Conservation (phyloP, 1,139 yeast species). For the Protomyces lactucae-debilis region DNA sequence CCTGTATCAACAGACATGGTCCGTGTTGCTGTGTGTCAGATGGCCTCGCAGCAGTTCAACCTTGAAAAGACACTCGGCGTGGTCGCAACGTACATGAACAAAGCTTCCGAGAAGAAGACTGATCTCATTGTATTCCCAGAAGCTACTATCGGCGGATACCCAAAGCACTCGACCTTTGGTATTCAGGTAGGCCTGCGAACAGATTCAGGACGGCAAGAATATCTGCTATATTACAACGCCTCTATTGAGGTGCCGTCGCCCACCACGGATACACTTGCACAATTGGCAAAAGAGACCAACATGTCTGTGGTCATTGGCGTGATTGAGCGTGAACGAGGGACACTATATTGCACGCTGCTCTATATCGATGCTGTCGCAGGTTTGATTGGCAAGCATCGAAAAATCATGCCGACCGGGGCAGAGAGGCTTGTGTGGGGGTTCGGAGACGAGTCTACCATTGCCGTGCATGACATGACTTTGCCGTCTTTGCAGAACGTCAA, state of each 20-base stretch:
- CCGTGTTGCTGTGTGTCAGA: slow-evolving; percentile 12
- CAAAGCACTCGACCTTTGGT: slow-evolving; percentile 11
- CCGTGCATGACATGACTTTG: slow-evolving; percentile 5
- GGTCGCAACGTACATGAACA: background rate
- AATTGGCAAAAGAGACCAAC: background rate
- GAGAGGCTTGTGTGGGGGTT: slow-evolving; percentile 17
- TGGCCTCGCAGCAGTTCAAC: background rate
- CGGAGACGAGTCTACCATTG: slow-evolving; percentile 16
- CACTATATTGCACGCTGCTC: slow-evolving; percentile 6
- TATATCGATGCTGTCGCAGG: slow-evolving; percentile 3
- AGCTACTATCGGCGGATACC: slow-evolving; percentile 16
- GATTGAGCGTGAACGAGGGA: slow-evolving; percentile 15
- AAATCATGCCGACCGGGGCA: slow-evolving; percentile 18
- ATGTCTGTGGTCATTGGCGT: slow-evolving; percentile 11
- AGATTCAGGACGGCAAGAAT: slow-evolving; percentile 2
- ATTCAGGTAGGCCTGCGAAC: slow-evolving; percentile 5
- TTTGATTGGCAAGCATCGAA: slow-evolving; percentile 10
- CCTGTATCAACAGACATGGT: background rate
- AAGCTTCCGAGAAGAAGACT: background rate
- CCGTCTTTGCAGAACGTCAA: background rate
- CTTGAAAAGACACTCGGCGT: slow-evolving; percentile 1
- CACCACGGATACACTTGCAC: background rate
- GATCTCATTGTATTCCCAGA: slow-evolving; percentile 16
- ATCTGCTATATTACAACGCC: background rate
- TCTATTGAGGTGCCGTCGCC: slow-evolving; percentile 6